Percentiles rank a stretch among this genome's conserved stretches.
Conservation (phyloP, 106 monocot genomes). For the Dendrobium chrysotoxum region DNA sequence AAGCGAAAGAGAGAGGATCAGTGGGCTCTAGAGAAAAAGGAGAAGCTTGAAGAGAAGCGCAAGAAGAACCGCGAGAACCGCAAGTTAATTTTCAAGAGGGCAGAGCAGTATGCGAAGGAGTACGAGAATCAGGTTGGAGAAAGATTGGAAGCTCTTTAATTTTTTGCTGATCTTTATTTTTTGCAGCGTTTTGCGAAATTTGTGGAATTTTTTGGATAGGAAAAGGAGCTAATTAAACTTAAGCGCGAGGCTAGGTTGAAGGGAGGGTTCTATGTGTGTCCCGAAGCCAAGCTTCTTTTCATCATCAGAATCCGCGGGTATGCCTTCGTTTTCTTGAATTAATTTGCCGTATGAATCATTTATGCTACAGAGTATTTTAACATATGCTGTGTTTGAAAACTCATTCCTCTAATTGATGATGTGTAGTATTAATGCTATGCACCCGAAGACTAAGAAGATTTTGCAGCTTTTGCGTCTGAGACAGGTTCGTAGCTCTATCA, state of each 20-base stretch:
- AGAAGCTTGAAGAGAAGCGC: conserved; percentile 25
- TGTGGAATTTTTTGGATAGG: conserved; percentile 17
- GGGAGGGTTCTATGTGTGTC: conserved; percentile 62
- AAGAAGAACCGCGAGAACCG: conserved; percentile 44
- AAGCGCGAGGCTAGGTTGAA: conserved; percentile 66
- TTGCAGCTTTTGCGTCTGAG: conserved; percentile 23
- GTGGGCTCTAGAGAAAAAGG: conserved; percentile 52
- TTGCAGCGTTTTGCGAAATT: neutral
- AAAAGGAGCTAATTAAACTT: conserved; percentile 52
- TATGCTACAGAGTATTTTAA: neutral
- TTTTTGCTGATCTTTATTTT: neutral
- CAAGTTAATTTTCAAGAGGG: conserved; percentile 47
- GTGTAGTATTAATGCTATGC: conserved; percentile 21
- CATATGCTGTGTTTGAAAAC: neutral
- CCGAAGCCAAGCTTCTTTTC: conserved; percentile 61
- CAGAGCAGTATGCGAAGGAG: conserved; percentile 51
- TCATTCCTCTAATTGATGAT: conserved; percentile 1
- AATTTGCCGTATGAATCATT: neutral
- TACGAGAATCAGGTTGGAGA: conserved; percentile 37
- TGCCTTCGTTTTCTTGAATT: neutral
- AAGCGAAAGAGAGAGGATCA: conserved; percentile 59
- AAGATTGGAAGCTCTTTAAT: neutral
- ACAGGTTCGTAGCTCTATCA: conserved; percentile 4
- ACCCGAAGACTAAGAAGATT: conserved; percentile 19
- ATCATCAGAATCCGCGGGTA: conserved; percentile 46